Conservation (phyloP, 108 stramenopile genomes). For the Hondaea fermentalgiana region DNA sequence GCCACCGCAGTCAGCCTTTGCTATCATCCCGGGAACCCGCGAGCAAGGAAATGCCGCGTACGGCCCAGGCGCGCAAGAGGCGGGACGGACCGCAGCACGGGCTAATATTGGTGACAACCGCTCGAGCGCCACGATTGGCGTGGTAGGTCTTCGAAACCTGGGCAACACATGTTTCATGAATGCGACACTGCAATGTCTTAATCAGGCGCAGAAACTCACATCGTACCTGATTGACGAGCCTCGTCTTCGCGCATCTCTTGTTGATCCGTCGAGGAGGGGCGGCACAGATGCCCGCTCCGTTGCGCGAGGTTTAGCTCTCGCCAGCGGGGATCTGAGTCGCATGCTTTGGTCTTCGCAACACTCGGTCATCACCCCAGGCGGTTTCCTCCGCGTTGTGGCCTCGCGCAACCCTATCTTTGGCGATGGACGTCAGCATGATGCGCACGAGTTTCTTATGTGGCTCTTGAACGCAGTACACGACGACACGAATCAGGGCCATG, state of each 20-base stretch:
- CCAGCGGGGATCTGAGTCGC: background rate
- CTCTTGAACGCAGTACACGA: background rate
- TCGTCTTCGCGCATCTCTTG: background rate
- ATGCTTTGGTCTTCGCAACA: background rate
- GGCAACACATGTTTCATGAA: conserved; percentile 98
- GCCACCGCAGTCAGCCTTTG: background rate
- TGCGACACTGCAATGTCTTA: conserved; percentile 81
- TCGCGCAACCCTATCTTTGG: background rate
- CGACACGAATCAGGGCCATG: background rate
- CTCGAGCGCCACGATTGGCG: conserved; percentile 36
- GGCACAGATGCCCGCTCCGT: too few species aligned
- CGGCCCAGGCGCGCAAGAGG: background rate
- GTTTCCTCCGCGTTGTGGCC: background rate
- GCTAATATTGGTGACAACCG: background rate
- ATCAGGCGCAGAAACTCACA: conserved; percentile 68
- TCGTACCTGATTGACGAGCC: conserved; percentile 65
- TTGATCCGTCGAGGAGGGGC: too few species aligned
- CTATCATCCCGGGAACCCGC: background rate
- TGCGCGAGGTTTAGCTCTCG: background rate
- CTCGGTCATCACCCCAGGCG: background rate
- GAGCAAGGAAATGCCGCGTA: background rate
- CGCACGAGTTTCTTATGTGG: background rate
- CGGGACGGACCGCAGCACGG: background rate
- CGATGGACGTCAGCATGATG: background rate
- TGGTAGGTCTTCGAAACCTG: conserved; percentile 84